Percentiles rank a stretch among this genome's conserved stretches.
phyloP scores from a whole-genome alignment of 2,329 filamentous ascomycete species.

The Ophiostoma montium region DNA sequence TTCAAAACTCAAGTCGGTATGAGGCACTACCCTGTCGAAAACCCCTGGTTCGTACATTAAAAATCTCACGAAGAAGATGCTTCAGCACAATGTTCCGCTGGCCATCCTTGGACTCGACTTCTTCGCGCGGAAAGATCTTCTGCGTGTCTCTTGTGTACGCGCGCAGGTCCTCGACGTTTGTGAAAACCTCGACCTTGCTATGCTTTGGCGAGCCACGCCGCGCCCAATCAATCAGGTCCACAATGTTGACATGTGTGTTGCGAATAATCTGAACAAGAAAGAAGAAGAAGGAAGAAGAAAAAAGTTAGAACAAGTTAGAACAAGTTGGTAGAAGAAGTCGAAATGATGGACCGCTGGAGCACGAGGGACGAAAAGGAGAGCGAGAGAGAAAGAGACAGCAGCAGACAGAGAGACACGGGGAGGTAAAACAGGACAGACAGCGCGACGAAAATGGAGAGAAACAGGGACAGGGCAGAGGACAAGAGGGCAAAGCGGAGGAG shows the following conservation, averaged over 20 bases:
- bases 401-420: too few relatives aligned
- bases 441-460: background rate
- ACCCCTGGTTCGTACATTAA: too few relatives aligned
- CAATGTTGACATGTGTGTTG: slow-evolving; percentile 6
- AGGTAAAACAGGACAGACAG: too few relatives aligned
- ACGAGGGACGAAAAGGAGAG: too few relatives aligned
- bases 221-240: slow-evolving; percentile 6
- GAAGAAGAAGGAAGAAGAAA: background rate
- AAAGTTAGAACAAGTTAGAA: background rate
- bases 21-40: too few relatives aligned
- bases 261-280: background rate
- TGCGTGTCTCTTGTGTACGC: background rate
- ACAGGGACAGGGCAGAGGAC: background rate
- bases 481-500: background rate
- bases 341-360: too few relatives aligned
- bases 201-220: background rate
- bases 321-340: too few relatives aligned
- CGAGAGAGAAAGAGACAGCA: too few relatives aligned
- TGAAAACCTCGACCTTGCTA: background rate
- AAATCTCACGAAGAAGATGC: background rate
- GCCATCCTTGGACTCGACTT: background rate
- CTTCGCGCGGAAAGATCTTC: background rate
- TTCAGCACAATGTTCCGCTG: background rate
- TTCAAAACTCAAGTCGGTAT: too few relatives aligned
- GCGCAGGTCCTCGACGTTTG: background rate